phyloP scores from a whole-genome alignment of 2,329 filamentous ascomycete genomes.

The Colletotrichum coccodes region DNA sequence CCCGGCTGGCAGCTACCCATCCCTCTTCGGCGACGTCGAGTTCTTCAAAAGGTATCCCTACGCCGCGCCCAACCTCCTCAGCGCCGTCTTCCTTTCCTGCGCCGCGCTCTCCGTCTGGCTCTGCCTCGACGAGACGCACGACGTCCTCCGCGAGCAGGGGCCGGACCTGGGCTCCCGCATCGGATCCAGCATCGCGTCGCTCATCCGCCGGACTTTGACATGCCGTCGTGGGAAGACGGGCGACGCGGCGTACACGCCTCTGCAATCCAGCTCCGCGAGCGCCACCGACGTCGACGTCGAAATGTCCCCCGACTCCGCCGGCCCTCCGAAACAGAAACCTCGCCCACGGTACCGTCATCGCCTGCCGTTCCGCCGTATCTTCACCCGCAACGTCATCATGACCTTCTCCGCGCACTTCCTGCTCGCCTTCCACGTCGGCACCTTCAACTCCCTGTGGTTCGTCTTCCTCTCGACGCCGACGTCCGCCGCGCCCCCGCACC shows the following conservation, averaged over 20 bases:
- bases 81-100: constrained; percentile 55
- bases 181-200: constrained; percentile 45
- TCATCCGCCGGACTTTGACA: constrained; percentile 40
- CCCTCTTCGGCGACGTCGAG: constrained; percentile 54
- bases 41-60: constrained; percentile 64
- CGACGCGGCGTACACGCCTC: constrained; percentile 43
- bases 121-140: constrained; percentile 63
- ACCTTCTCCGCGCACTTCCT: constrained; percentile 75
- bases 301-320: constrained; percentile 39
- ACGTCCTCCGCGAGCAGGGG: constrained; percentile 49
- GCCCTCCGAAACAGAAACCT: constrained; percentile 16
- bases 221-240: constrained; percentile 16
- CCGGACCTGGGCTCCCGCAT: constrained; percentile 55
- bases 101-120: constrained; percentile 59
- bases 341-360: constrained; percentile 54
- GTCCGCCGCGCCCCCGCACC: constrained; percentile 39
- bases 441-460: constrained; percentile 81
- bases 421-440: constrained; percentile 77
- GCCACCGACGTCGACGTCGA: constrained; percentile 39
- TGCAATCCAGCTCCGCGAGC: constrained; percentile 43
- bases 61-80: constrained; percentile 64
- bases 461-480: constrained; percentile 78
- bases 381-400: constrained; percentile 63
- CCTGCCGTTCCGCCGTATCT: constrained; percentile 64
- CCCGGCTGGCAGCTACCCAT: constrained; percentile 70